phyloP scores from a whole-genome alignment of 768 basidiomycete species.

The Gymnopilus dilepis region DNA sequence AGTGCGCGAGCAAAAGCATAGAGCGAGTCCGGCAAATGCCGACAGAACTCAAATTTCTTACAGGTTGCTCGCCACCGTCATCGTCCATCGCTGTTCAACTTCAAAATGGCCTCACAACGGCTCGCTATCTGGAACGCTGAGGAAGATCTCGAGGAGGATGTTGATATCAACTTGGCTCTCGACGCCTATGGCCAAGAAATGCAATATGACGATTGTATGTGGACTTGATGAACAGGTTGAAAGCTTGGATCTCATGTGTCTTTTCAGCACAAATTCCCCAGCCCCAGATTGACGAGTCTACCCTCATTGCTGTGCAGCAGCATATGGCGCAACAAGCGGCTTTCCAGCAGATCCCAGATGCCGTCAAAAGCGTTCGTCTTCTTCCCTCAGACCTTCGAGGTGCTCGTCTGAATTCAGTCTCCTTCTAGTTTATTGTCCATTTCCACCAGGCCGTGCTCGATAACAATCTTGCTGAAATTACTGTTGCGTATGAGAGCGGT shows the following conservation, averaged over 20 bases:
- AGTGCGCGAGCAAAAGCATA: no score
- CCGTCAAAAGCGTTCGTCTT: conserved; percentile 79
- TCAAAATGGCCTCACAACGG: conserved; percentile 66
- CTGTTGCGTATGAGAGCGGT: conserved; percentile 92
- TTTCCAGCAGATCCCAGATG: conserved; percentile 84
- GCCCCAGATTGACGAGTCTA: conserved; percentile 72
- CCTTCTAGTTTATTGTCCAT: conserved; percentile 84
- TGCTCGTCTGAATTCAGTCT: conserved; percentile 17
- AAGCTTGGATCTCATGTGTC: conserved; percentile 5
- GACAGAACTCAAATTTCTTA: conserved; percentile 38
- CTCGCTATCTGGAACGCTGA: conserved; percentile 79
- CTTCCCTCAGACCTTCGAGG: neutral
- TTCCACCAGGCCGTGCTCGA: conserved; percentile 93
- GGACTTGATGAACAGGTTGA: conserved; percentile 3
- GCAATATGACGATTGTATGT: conserved; percentile 69
- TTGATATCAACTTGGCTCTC: conserved; percentile 71
- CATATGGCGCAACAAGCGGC: conserved; percentile 86
- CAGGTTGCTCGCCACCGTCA: conserved; percentile 26
- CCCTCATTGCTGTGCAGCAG: conserved; percentile 76
- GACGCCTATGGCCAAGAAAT: conserved; percentile 73
- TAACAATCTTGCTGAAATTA: conserved; percentile 91
- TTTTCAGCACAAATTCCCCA: conserved; percentile 51
- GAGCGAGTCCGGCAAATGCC: conserved; percentile 40
- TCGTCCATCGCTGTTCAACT: conserved; percentile 5
- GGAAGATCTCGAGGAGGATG: conserved; percentile 81